Conservation (phyloP, 306 rosid species). For the Quillaja saponaria region DNA sequence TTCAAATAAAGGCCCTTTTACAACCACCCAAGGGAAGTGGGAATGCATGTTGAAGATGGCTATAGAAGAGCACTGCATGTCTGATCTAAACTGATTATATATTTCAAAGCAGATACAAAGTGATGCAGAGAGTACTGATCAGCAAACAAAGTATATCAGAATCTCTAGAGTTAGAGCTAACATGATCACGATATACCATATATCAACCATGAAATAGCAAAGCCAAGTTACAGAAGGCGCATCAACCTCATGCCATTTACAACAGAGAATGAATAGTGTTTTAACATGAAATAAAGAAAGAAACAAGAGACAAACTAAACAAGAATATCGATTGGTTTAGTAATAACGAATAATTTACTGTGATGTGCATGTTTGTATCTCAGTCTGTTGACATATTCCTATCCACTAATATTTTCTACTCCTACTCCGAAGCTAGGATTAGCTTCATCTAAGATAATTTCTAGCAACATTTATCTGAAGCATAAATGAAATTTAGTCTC, state of each 20-base stretch:
- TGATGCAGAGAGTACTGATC: neutral
- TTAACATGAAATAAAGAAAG: neutral
- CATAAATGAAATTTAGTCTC: neutral
- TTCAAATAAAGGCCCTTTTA: slow-evolving; percentile 6
- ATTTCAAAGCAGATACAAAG: slow-evolving; percentile 1
- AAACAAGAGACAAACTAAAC: neutral
- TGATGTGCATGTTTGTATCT: neutral
- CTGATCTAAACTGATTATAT: neutral
- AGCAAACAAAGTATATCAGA: neutral
- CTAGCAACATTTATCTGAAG: neutral
- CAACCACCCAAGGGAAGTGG: slow-evolving; percentile 3
- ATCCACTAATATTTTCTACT: slow-evolving; percentile 5
- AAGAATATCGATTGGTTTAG: too few relatives aligned
- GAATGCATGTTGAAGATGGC: slow-evolving; percentile 2
- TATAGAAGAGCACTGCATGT: slow-evolving; percentile 4
- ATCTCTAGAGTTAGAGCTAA: slow-evolving; percentile 15
- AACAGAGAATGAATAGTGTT: slow-evolving; percentile 16
- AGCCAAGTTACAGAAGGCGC: neutral
- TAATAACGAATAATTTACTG: neutral
- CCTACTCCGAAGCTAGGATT: neutral
- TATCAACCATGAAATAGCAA: neutral
- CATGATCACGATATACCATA: neutral
- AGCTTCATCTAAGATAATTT: neutral
- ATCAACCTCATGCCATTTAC: too few relatives aligned
- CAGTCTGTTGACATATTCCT: slow-evolving; percentile 3